Percentiles rank a stretch among this genome's conserved stretches.
These are phyloP conservation scores for Medakamo hakoo DNA, from an alignment of 139 green algal species.

Conservation along the genomic window DNA sequence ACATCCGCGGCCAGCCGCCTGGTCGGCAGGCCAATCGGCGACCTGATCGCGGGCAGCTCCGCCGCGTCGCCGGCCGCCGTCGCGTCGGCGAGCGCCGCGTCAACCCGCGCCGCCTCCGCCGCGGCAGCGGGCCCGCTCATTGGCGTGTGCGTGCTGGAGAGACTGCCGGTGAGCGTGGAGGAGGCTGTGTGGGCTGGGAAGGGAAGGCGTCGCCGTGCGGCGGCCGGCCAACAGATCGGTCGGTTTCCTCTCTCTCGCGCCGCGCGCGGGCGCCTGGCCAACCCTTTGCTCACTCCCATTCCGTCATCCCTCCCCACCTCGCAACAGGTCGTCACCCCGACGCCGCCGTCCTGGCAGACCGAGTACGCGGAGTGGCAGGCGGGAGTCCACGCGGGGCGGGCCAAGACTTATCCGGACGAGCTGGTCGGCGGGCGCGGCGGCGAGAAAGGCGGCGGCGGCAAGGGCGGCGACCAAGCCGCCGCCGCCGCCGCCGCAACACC, in stretches of 20 bases:
- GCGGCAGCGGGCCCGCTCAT: conserved; percentile 1
- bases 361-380: conserved; percentile 11
- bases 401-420: conserved; percentile 9
- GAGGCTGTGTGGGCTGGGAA: not conserved
- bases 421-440: conserved; percentile 7
- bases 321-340: conserved; percentile 9
- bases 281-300: too few relatives aligned
- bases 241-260: too few relatives aligned
- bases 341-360: conserved; percentile 12
- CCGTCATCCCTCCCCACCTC: too few relatives aligned
- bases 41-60: not conserved
- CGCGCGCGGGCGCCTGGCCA: too few relatives aligned
- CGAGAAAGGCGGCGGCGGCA: not conserved
- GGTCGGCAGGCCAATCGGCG: not conserved
- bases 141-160: conserved; percentile 16
- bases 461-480: not conserved
- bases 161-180: conserved; percentile 15
- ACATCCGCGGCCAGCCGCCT: not conserved
- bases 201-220: too few relatives aligned
- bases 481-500: not conserved
- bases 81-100: not conserved
- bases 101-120: not conserved
- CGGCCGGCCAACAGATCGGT: too few relatives aligned
- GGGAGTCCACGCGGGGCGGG: not conserved
- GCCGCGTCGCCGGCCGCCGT: not conserved